Conservation (phyloP, 2,329 filamentous ascomycete species). For the Fusarium sp. region DNA sequence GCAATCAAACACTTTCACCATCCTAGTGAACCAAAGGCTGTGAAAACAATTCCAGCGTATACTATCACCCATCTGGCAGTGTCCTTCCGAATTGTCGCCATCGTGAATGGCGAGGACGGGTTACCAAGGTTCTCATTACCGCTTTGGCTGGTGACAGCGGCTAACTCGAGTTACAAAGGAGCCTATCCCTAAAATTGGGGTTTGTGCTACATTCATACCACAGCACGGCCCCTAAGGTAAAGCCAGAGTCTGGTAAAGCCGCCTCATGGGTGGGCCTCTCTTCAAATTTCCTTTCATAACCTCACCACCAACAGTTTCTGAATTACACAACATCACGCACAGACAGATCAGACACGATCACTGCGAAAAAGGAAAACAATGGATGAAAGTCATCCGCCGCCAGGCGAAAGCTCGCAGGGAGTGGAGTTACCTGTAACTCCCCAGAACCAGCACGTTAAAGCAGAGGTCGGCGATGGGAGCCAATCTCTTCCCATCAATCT, state of each 20-base stretch:
- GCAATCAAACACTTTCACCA: too few relatives aligned
- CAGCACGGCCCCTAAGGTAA: background rate
- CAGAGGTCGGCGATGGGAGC: background rate
- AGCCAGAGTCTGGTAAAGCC: background rate
- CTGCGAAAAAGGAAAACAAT: rapidly evolving
- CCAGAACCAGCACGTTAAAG: too few relatives aligned
- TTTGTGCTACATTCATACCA: background rate
- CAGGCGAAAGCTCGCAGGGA: too few relatives aligned
- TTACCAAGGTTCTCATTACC: rapidly evolving
- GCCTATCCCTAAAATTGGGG: background rate
- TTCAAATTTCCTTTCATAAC: background rate
- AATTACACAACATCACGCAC: background rate
- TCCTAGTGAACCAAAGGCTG: rapidly evolving
- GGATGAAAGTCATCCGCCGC: background rate
- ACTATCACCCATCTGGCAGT: too few relatives aligned
- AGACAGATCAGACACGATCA: too few relatives aligned
- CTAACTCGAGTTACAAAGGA: rapidly evolving
- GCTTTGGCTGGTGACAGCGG: background rate
- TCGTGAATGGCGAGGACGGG: background rate
- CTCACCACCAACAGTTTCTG: background rate
- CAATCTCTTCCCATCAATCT: background rate
- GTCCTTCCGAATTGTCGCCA: too few relatives aligned
- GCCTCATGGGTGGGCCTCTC: background rate
- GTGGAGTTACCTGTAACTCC: background rate
- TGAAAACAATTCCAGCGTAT: rapidly evolving